Conservation (phyloP, 306 rosid species). For the Geum urbanum region DNA sequence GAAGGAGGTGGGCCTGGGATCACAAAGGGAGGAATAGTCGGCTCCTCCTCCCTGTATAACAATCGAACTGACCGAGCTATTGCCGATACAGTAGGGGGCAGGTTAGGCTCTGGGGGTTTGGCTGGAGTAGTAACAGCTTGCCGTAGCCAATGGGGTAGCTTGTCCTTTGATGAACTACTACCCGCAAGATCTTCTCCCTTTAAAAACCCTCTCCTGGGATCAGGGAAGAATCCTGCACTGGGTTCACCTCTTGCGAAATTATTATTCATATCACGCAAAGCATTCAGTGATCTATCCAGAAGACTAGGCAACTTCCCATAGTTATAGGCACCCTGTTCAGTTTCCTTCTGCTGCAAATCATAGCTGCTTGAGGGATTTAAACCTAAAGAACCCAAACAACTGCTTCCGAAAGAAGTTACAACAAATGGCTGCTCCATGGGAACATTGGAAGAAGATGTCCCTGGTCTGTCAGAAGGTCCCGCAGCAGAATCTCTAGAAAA, state of each 20-base stretch:
- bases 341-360: slow-evolving; percentile 48
- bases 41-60: slow-evolving; percentile 77
- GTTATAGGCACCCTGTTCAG: slow-evolving; percentile 44
- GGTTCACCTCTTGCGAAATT: slow-evolving; percentile 58
- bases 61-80: slow-evolving; percentile 86
- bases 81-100: slow-evolving; percentile 89
- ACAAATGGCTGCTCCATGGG: slow-evolving; percentile 62
- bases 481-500: slow-evolving; percentile 62
- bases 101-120: slow-evolving; percentile 66
- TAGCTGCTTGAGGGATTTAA: slow-evolving; percentile 49
- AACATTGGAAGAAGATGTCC: slow-evolving; percentile 59
- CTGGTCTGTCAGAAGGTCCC: slow-evolving; percentile 73
- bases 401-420: slow-evolving; percentile 67
- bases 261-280: slow-evolving; percentile 34
- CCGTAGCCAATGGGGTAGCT: slow-evolving; percentile 97
- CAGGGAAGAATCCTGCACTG: slow-evolving; percentile 44
- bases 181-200: slow-evolving; percentile 61
- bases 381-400: slow-evolving; percentile 62
- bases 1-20: slow-evolving; percentile 88
- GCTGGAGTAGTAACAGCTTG: slow-evolving; percentile 77
- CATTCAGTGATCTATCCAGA: slow-evolving; percentile 56
- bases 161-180: slow-evolving; percentile 65
- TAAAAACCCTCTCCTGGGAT: slow-evolving; percentile 41
- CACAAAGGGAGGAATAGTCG: slow-evolving; percentile 85
- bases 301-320: slow-evolving; percentile 66